Evolutionary conservation across 371 early-diverging fungal species (phyloP).

Genomic region (Mucor mucedo): DNA sequence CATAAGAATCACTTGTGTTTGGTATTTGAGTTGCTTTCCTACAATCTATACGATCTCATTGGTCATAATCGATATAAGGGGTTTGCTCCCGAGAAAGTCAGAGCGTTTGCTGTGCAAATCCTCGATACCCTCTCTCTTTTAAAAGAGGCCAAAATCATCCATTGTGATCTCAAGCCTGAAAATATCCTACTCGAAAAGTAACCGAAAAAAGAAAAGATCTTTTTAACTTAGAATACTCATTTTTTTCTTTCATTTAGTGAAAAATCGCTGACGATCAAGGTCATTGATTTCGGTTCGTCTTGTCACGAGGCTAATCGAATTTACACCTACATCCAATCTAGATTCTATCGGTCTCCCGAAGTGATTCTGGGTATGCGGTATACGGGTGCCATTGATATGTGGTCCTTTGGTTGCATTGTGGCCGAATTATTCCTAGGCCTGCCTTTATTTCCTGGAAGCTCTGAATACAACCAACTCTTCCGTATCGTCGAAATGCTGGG

Average conservation of each 20-base stretch:
- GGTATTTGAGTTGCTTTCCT: slow-evolving; percentile 92
- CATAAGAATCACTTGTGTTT: slow-evolving; percentile 95
- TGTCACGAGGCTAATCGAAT: slow-evolving; percentile 90
- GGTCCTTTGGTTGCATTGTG: slow-evolving; percentile 99
- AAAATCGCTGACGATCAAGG: slow-evolving; percentile 89
- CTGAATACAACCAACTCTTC: slow-evolving; percentile 92
- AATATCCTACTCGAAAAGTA: slow-evolving; percentile 91
- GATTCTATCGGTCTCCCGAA: slow-evolving; percentile 98
- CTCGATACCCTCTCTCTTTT: slow-evolving; percentile 87
- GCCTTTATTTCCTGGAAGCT: slow-evolving; percentile 94
- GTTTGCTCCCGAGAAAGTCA: slow-evolving; percentile 80
- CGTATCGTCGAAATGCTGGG: slow-evolving; percentile 92
- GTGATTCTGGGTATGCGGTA: slow-evolving; percentile 94
- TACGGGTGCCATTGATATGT: slow-evolving; percentile 98
- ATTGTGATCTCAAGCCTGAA: slow-evolving; percentile 99
- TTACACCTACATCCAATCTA: slow-evolving; percentile 97
- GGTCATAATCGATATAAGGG: slow-evolving; percentile 94
- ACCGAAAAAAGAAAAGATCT: slow-evolving; percentile 1
- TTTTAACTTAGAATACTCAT: not conserved
- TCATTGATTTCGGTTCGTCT: slow-evolving; percentile 99
- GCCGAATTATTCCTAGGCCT: slow-evolving; percentile 95
- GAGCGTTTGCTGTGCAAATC: slow-evolving; percentile 85
- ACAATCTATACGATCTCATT: slow-evolving; percentile 95
- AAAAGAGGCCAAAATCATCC: slow-evolving; percentile 89
- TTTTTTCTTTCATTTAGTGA: slow-evolving; percentile 45